Base-by-base conservation (phyloP, 306 rosid species). In the Adenanthera pavonina region DNA sequence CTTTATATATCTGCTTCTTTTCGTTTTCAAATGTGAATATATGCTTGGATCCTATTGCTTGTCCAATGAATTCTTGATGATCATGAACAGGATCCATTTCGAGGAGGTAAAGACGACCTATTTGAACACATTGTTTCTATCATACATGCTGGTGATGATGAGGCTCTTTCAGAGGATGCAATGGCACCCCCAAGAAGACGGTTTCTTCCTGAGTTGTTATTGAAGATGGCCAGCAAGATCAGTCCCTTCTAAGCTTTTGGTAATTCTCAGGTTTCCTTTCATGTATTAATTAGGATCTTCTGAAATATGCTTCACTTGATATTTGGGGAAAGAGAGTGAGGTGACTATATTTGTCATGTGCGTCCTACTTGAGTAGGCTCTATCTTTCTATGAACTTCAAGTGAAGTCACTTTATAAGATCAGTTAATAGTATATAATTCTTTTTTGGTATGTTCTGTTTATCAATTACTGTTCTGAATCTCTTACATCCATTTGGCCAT, bases 51-150 rank as follows among this genome's bases (percentile, higher is more conserved):
- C 64, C 54, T 60, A 44, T 75, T 48, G 72, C 72, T 66, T 62
- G 33, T 67, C 54, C 41, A 30, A 52, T 25, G 36, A 71, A 10
- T 49, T 66, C 53, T 43, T 78, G 14, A 69, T 61, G 66, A 53
- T 57, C 74, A 69, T 81, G 60, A 72, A 34, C 91, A 96, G 99
- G 99, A 96, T 89, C 99, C 99, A 33, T 80, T 96, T 16, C 89
- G 98, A 81, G 99, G 99, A 12, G 99, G 99, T 49, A 89, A 82
- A 80, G 95, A 95, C 48, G 96, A 86, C 65, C 80, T 90, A 81
- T 93, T 95, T 78, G 98, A 95, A 52, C 87, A 86, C 33, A 13
- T 88, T 69, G 86, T 95, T 86, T 65, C 94, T 46, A 62, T 86
- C 14, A 78, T 95, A 80, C 99, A 95, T 82, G 85, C 93, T 6